These are phyloP conservation scores for Hygrophorus russula DNA, from an alignment of 768 basidiomycete species.

Conservation along the genomic window DNA sequence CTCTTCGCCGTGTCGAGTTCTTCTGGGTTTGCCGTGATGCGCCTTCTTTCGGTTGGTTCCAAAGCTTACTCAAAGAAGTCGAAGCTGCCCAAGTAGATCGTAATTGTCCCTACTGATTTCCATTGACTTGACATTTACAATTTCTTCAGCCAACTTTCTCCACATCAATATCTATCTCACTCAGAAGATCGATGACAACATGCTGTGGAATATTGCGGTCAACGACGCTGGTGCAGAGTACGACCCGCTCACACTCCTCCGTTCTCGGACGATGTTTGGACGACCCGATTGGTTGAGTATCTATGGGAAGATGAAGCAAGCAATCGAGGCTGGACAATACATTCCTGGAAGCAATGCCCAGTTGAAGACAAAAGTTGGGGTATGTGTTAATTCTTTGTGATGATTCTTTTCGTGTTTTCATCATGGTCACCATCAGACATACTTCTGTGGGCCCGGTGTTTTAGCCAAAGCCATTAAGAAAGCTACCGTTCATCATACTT, in stretches of 20 bases:
- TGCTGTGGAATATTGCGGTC: slow-evolving; percentile 87
- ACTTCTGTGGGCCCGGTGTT: slow-evolving; percentile 76
- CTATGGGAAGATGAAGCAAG: slow-evolving; percentile 61
- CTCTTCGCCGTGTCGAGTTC: slow-evolving; percentile 83
- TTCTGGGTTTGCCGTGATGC: slow-evolving; percentile 91
- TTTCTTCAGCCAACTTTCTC: slow-evolving; percentile 67
- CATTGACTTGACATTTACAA: slow-evolving; percentile 2
- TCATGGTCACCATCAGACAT: slow-evolving; percentile 39
- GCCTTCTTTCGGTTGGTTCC: slow-evolving; percentile 99
- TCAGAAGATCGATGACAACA: slow-evolving; percentile 74
- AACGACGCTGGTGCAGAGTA: slow-evolving; percentile 80
- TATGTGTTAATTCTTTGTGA: slow-evolving; percentile 25
- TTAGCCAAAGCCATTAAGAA: slow-evolving; percentile 72
- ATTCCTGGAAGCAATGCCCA: slow-evolving; percentile 69
- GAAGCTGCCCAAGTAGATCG: slow-evolving; percentile 85
- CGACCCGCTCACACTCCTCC: slow-evolving; percentile 82
- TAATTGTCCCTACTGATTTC: slow-evolving; percentile 28
- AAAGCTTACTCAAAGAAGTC: slow-evolving; percentile 76
- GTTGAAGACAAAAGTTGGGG: slow-evolving; percentile 75
- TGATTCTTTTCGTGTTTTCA: slow-evolving; percentile 5
- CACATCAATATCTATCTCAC: slow-evolving; percentile 89
- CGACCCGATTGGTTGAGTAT: slow-evolving; percentile 85
- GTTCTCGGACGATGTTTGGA: slow-evolving; percentile 84
- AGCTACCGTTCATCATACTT: slow-evolving; percentile 47
- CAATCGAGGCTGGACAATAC: slow-evolving; percentile 77